Evolutionary conservation across 306 rosid genomes (phyloP).

Genomic region (Begonia masoniana): DNA sequence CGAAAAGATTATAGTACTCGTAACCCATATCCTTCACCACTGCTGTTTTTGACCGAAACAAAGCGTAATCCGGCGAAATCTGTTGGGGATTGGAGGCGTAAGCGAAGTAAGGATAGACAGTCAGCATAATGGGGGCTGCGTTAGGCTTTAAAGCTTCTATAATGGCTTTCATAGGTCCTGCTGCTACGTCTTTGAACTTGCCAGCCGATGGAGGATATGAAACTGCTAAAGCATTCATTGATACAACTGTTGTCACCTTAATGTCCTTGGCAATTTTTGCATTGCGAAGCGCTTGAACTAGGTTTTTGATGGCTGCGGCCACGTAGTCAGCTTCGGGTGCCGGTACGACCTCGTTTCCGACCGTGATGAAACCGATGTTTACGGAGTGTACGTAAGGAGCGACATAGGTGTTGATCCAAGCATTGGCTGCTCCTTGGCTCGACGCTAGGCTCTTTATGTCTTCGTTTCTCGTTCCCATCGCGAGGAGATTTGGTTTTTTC

Average conservation of each 20-base stretch:
- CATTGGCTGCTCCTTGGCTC: slow-evolving; percentile 4
- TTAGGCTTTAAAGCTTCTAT: not conserved
- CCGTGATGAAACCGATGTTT: slow-evolving; percentile 7
- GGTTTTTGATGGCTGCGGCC: slow-evolving; percentile 4
- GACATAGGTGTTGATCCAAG: slow-evolving; percentile 18
- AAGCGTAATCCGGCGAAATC: slow-evolving; percentile 7
- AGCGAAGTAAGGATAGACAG: slow-evolving; percentile 19
- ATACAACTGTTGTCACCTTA: slow-evolving; percentile 23
- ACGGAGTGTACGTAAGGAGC: not conserved
- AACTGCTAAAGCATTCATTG: not conserved
- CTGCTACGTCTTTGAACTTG: not conserved
- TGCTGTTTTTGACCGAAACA: not conserved
- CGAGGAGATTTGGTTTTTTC: not conserved
- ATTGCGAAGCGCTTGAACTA: slow-evolving; percentile 7
- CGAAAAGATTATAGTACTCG: slow-evolving; percentile 18
- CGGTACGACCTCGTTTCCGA: slow-evolving; percentile 21
- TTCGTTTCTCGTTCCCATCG: slow-evolving; percentile 3
- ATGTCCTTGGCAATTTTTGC: not conserved
- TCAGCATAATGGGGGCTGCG: slow-evolving; percentile 3
- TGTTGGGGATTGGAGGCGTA: slow-evolving; percentile 10
- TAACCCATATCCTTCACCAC: slow-evolving; percentile 10
- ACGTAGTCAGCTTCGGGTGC: slow-evolving; percentile 1
- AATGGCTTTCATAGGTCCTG: not conserved
- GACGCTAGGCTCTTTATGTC: slow-evolving; percentile 6
- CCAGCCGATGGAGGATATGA: slow-evolving; percentile 17